Conservation (phyloP, 1,139 yeast genomes). For the Yamadazyma diospyri region DNA sequence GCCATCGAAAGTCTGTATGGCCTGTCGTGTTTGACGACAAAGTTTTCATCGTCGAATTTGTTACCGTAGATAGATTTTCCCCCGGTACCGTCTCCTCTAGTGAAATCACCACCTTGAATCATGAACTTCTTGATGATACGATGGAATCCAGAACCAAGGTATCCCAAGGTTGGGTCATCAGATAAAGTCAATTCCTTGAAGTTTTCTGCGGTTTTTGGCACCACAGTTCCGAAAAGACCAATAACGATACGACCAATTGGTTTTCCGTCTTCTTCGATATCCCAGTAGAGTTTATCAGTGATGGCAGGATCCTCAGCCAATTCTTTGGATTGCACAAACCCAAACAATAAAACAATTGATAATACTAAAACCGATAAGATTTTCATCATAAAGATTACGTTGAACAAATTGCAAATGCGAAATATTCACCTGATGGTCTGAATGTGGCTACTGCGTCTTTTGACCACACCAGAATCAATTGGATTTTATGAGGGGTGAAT, state of each 20-base stretch:
- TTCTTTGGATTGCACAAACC: slow-evolving; percentile 22
- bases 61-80: slow-evolving; percentile 59
- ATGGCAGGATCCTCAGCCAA: slow-evolving; percentile 51
- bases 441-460: no score
- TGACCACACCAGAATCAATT: no score
- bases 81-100: slow-evolving; percentile 57
- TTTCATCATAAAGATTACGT: slow-evolving; percentile 23
- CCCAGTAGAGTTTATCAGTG: slow-evolving; percentile 81
- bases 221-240: slow-evolving; percentile 68
- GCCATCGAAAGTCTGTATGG: slow-evolving; percentile 63
- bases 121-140: slow-evolving; percentile 55
- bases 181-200: slow-evolving; percentile 57
- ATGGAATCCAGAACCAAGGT: slow-evolving; percentile 52
- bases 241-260: slow-evolving; percentile 63
- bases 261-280: slow-evolving; percentile 76
- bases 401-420: neutral
- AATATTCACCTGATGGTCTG: no score
- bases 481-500: no score
- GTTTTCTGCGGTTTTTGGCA: slow-evolving; percentile 58
- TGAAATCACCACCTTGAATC: slow-evolving; percentile 65
- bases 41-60: slow-evolving; percentile 57
- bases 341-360: slow-evolving; percentile 16
- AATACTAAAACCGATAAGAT: slow-evolving; percentile 22
- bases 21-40: slow-evolving; percentile 53
- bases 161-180: slow-evolving; percentile 53